Conservation (phyloP, 768 basidiomycete genomes). For the Kondoa subrosea region DNA sequence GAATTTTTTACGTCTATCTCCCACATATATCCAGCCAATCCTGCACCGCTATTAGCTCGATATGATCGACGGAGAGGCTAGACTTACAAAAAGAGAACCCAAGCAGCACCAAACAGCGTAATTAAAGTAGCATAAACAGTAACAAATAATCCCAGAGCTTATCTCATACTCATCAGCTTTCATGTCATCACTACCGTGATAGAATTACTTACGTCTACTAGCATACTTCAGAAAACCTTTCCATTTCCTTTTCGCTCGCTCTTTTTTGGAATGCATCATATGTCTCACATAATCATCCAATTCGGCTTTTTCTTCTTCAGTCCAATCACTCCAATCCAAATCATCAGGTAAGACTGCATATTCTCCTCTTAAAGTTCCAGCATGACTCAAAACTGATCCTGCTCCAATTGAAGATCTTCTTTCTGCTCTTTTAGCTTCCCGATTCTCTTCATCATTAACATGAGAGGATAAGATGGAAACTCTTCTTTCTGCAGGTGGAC, state of each 20-base stretch:
- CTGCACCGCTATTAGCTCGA: background rate
- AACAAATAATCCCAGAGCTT: conserved; percentile 19
- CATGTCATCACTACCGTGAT: background rate
- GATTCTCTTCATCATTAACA: too few relatives aligned
- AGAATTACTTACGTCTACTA: conserved; percentile 15
- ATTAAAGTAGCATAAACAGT: conserved; percentile 19
- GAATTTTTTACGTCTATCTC: too few relatives aligned
- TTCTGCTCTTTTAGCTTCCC: too few relatives aligned
- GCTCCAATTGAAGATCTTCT: background rate
- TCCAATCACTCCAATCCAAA: conserved; percentile 20
- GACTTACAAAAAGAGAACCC: conserved; percentile 15
- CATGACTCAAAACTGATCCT: background rate
- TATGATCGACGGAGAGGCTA: background rate
- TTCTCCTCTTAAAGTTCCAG: conserved; percentile 1
- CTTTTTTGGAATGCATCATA: conserved; percentile 16
- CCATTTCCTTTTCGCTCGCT: conserved; percentile 6
- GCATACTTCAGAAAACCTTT: conserved; percentile 18
- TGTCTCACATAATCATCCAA: conserved; percentile 22
- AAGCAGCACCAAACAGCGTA: conserved; percentile 19
- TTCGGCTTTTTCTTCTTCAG: conserved; percentile 19
- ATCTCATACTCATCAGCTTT: background rate
- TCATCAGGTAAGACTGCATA: conserved; percentile 17
- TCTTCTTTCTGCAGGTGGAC: background rate
- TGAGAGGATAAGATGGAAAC: background rate
- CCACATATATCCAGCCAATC: conserved; percentile 17